Conservation (phyloP, 2,329 filamentous ascomycete species). For the Hymenoscyphus salicellus region DNA sequence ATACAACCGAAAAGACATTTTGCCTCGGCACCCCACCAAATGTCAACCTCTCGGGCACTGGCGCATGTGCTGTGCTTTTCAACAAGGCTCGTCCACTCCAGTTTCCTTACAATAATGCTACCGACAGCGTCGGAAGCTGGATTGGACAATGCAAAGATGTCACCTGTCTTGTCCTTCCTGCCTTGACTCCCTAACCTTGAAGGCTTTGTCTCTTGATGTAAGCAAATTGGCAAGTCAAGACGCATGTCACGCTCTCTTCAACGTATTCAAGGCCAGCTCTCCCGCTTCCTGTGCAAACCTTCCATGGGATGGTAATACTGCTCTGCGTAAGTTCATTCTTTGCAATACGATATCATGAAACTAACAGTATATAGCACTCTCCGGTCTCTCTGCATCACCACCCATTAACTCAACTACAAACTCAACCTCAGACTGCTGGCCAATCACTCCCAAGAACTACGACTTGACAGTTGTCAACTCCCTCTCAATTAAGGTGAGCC, state of each 20-base stretch:
- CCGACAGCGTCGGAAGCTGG: too few relatives aligned
- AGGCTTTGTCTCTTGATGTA: neutral
- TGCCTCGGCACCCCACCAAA: neutral
- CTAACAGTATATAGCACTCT: neutral
- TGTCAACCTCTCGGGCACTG: neutral
- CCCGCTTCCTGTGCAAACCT: neutral
- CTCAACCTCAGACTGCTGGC: constrained; percentile 5
- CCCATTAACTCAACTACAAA: neutral
- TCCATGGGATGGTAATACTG: neutral
- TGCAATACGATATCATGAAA: neutral
- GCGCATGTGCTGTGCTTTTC: neutral
- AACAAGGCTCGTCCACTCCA: neutral
- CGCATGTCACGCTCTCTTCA: neutral
- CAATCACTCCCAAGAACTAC: constrained; percentile 2
- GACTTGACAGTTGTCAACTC: neutral
- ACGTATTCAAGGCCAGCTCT: neutral
- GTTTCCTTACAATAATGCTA: neutral
- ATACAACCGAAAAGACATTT: neutral
- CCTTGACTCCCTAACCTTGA: neutral
- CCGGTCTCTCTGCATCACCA: neutral
- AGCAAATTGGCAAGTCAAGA: neutral
- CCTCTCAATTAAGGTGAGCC: neutral
- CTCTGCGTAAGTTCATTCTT: neutral
- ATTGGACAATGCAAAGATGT: neutral
- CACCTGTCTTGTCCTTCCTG: neutral